Conservation (phyloP, 2,329 filamentous ascomycete genomes). For the Hawksworthiomyces lignivorus region DNA sequence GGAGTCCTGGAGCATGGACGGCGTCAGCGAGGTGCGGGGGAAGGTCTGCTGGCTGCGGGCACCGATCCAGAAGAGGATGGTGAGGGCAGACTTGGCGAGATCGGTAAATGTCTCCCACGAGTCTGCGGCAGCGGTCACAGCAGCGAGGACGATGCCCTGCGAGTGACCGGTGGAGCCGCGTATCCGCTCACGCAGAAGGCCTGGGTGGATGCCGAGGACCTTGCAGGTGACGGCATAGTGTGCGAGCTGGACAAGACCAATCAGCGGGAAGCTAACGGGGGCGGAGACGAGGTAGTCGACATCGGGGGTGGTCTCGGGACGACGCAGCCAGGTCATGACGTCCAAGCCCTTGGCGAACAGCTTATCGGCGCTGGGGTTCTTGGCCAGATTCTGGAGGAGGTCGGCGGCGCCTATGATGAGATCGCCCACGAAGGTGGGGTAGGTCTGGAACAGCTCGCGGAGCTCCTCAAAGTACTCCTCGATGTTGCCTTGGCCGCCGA, state of each 20-base stretch:
- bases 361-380: constrained; percentile 82
- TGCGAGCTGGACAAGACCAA: constrained; percentile 89
- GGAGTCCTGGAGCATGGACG: constrained; percentile 84
- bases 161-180: constrained; percentile 92
- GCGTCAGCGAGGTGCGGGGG: constrained; percentile 86
- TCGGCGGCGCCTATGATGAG: constrained; percentile 75
- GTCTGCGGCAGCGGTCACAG: constrained; percentile 80
- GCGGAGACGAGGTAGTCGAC: constrained; percentile 90
- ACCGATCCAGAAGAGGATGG: constrained; percentile 97
- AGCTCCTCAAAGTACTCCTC: constrained; percentile 99
- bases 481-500: constrained; percentile 96
- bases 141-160: constrained; percentile 89
- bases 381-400: constrained; percentile 76
- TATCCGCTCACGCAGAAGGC: constrained; percentile 76
- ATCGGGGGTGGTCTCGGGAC: constrained; percentile 84
- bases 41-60: constrained; percentile 95
- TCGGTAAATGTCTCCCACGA: constrained; percentile 90
- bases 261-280: constrained; percentile 90
- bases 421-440: constrained; percentile 82
- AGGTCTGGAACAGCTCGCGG: constrained; percentile 82
- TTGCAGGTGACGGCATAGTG: constrained; percentile 95
- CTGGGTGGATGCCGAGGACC: constrained; percentile 80
- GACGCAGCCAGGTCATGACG: constrained; percentile 85
- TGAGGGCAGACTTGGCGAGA: constrained; percentile 71
- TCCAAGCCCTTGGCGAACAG: constrained; percentile 96